Base-by-base conservation (phyloP, 1,284 basidiomycete genomes). In the Cutaneotrichosporon curvatum region DNA sequence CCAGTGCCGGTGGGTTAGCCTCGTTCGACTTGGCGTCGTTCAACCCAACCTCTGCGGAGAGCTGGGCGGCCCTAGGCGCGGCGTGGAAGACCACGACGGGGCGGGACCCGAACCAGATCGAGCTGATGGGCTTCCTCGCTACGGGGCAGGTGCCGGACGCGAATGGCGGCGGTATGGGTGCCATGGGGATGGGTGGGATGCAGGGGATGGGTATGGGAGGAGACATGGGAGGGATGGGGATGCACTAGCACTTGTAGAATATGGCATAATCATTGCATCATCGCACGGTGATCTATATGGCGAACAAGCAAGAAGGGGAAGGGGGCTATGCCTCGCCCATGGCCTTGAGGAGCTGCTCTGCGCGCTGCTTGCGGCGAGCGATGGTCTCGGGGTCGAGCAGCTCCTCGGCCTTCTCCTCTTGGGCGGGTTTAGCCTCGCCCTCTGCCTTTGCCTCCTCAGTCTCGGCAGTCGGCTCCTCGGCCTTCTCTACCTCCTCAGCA, bases 61-160 rank as follows among this genome's bases (percentile, higher is more conserved):
- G 53, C 8, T 70, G 68, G 68, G 43, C 53, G 0, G 43, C 43
- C 4, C 50, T 70, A 4, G 67, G 51, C 2, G 30, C 42, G 8
- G 67, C 65, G n/a, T 70, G 65, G 63, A 50, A 57, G 43, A 50
- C 45, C 12, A 56, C 47, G 6, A 61, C 52, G 31, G 67, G 67
- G 3, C 53, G 54, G 19, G 56, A 62, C 23, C 61, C 67, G 15
- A 57, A 59, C 52, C 66, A 68, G 49, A 53, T 68, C 43, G 63
- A 63, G 46, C 56, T 70, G 40, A 68, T 70, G 63, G 44, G 55
- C 39, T 68, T 58, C 40, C 49, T 70, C 36, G 47, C 56, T 28
- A 57, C 33, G 16, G 22, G 35, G 15, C 39, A 35, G 45, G 28
- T 41, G 39, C 37, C 45, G 18, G 40, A 39, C 14, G 44, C n/a